These are phyloP conservation scores for Fraxinus excelsior DNA, from an alignment of 257 asterid species.

Conservation along the genomic window DNA sequence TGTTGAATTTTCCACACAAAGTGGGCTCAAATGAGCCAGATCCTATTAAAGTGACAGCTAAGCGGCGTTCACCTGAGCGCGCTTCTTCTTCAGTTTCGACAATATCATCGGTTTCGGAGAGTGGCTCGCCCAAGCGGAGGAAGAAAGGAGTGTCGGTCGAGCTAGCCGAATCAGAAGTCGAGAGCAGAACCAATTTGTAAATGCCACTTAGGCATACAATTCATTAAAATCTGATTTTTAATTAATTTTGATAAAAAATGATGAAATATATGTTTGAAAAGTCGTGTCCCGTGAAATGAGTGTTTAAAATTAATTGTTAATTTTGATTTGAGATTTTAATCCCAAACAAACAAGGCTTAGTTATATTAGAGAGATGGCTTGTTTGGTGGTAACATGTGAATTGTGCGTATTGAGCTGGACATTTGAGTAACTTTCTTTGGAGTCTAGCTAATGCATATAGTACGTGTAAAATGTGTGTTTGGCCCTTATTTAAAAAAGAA, in stretches of 20 bases:
- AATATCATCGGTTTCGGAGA: conserved; percentile 43
- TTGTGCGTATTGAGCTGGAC: background rate
- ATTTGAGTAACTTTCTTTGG: background rate
- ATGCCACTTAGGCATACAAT: conserved; percentile 44
- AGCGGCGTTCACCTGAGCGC: conserved; percentile 63
- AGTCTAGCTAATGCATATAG: background rate
- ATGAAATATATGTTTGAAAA: too few relatives aligned
- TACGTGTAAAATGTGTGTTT: background rate
- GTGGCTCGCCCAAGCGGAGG: conserved; percentile 63
- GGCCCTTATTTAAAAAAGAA: background rate
- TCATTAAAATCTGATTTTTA: background rate
- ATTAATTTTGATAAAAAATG: too few relatives aligned
- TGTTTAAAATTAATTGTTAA: too few relatives aligned
- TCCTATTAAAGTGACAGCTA: conserved; percentile 69
- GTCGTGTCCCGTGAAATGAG: too few relatives aligned
- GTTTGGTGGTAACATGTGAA: conserved; percentile 20
- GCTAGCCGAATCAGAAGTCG: conserved; percentile 58
- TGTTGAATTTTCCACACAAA: conserved; percentile 75
- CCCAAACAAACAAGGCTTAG: conserved; percentile 5
- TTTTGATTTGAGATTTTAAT: background rate
- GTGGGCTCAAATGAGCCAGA: conserved; percentile 82
- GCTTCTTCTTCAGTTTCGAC: conserved; percentile 32
- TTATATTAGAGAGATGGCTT: background rate
- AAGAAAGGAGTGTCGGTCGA: conserved; percentile 39
- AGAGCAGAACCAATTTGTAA: conserved; percentile 43